A percentile compares a stretch with the other conserved stretches of the same genome.
Evolutionary conservation across 176 grass and related monocot species (phyloP).

Genomic region (Triticum dicoccoides): DNA sequence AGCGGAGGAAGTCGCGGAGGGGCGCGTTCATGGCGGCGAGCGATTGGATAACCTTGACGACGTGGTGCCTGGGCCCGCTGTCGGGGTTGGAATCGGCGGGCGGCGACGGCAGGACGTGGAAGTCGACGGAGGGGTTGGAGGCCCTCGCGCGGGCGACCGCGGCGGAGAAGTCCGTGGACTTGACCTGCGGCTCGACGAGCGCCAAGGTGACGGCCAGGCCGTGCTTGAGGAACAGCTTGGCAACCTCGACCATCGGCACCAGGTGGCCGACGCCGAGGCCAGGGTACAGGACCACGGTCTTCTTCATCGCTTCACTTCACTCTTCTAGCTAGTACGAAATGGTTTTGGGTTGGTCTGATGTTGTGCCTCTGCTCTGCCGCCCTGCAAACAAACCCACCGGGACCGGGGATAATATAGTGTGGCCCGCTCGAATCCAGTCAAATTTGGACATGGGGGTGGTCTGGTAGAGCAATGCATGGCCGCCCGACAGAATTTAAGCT

Average conservation of each 20-base stretch:
- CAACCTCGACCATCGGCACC: slow-evolving; percentile 43
- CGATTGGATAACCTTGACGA: background rate
- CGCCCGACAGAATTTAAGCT: no score
- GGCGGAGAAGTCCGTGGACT: background rate
- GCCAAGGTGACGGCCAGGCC: slow-evolving; percentile 36
- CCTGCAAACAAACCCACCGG: background rate
- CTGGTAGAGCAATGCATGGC: background rate
- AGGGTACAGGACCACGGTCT: slow-evolving; percentile 41
- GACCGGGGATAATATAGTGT: background rate
- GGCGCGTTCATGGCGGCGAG: slow-evolving; percentile 25
- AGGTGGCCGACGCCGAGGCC: slow-evolving; percentile 47
- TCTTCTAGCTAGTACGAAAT: background rate
- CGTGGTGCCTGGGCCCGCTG: background rate
- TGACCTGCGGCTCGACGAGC: background rate
- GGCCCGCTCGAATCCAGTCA: background rate
- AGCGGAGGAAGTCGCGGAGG: slow-evolving; percentile 51
- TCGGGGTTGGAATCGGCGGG: background rate
- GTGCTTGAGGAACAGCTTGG: slow-evolving; percentile 35
- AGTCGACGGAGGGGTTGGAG: slow-evolving; percentile 29
- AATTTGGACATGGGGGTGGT: background rate
- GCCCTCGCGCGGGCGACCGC: slow-evolving; percentile 14
- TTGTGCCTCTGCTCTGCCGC: background rate
- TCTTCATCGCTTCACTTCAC: background rate
- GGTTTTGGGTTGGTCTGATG: no score
- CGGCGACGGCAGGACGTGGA: slow-evolving; percentile 28